phyloP scores from a whole-genome alignment of 768 basidiomycete genomes.

The Butyriboletus loyo region DNA sequence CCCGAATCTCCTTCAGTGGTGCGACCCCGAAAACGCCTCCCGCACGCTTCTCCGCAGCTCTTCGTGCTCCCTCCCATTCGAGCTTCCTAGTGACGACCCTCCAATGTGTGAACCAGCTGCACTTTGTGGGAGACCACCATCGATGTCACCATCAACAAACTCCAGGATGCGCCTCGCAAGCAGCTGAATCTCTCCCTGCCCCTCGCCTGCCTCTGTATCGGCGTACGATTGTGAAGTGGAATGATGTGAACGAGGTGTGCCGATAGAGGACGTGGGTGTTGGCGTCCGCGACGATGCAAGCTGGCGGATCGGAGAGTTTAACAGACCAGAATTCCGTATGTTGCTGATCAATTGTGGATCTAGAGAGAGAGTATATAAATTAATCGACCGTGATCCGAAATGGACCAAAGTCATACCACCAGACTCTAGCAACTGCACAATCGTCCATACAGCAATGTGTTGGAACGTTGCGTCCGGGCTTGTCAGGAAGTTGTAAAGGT shows the following conservation, averaged over 20 bases:
- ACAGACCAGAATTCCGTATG: conserved; percentile 77
- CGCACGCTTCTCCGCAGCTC: conserved; percentile 79
- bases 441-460: conserved; percentile 99
- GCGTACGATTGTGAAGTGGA: conserved; percentile 71
- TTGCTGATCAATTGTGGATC: conserved; percentile 88
- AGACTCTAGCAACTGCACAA: conserved; percentile 96
- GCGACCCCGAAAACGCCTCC: conserved; percentile 72
- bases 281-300: conserved; percentile 71
- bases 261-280: conserved; percentile 69
- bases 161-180: conserved; percentile 84
- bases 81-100: conserved; percentile 65
- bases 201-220: conserved; percentile 82
- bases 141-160: conserved; percentile 74
- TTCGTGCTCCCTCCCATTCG: conserved; percentile 63
- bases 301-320: conserved; percentile 84
- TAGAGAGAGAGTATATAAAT: conserved; percentile 29
- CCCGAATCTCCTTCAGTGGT: conserved; percentile 30
- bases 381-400: background rate
- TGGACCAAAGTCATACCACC: conserved; percentile 52
- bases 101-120: conserved; percentile 64
- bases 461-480: conserved; percentile 97
- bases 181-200: conserved; percentile 87
- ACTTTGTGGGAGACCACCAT: conserved; percentile 58
- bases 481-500: conserved; percentile 90
- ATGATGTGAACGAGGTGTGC: conserved; percentile 68